A percentile compares a stretch with the other conserved stretches of the same genome.
Conservation (phyloP, 805 yeast genomes). For the Saccharomycopsis amapae region DNA sequence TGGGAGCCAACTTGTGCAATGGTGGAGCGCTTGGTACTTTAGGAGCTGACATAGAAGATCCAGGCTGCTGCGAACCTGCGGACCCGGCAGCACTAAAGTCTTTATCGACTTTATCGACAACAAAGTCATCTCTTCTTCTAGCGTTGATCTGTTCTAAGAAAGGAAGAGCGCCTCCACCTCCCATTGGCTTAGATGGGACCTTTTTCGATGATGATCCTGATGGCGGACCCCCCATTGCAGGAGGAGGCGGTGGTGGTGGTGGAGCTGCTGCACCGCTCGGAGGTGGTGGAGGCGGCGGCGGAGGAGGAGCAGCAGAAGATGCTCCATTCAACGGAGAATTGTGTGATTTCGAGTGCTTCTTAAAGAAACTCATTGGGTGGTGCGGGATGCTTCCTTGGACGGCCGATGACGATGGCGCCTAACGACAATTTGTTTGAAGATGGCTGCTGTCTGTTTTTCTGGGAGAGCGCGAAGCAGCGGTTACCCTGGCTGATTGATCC, state of each 20-base stretch:
- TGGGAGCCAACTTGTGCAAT: slow-evolving; percentile 20
- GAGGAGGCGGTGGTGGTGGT: slow-evolving; percentile 22
- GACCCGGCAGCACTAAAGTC: slow-evolving; percentile 24
- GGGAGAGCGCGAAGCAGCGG: too few relatives aligned
- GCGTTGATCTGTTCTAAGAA: slow-evolving; percentile 52
- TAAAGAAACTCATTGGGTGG: slow-evolving; percentile 3
- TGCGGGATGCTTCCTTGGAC: too few relatives aligned
- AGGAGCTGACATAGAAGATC: slow-evolving; percentile 25
- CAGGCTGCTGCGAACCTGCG: slow-evolving; percentile 22
- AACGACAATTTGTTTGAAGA: too few relatives aligned
- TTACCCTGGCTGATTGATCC: too few relatives aligned
- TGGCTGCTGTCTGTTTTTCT: too few relatives aligned
- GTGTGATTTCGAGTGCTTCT: neutral
- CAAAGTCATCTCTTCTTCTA: slow-evolving; percentile 44
- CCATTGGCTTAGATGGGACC: slow-evolving; percentile 21
- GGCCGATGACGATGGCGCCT: too few relatives aligned
- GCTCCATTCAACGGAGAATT: neutral
- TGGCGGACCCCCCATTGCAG: slow-evolving; percentile 25
- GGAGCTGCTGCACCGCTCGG: slow-evolving; percentile 8
- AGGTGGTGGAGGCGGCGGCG: slow-evolving; percentile 23
- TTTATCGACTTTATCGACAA: slow-evolving; percentile 36
- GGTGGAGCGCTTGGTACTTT: slow-evolving; percentile 23
- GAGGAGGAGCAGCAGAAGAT: slow-evolving; percentile 24
- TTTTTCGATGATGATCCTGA: slow-evolving; percentile 20
- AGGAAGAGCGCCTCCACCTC: slow-evolving; percentile 39